Percentiles rank a stretch among this genome's conserved stretches.
These are phyloP conservation scores for Nakaseomyces bracarensis DNA, from an alignment of 1,139 yeast species.

Conservation along the genomic window DNA sequence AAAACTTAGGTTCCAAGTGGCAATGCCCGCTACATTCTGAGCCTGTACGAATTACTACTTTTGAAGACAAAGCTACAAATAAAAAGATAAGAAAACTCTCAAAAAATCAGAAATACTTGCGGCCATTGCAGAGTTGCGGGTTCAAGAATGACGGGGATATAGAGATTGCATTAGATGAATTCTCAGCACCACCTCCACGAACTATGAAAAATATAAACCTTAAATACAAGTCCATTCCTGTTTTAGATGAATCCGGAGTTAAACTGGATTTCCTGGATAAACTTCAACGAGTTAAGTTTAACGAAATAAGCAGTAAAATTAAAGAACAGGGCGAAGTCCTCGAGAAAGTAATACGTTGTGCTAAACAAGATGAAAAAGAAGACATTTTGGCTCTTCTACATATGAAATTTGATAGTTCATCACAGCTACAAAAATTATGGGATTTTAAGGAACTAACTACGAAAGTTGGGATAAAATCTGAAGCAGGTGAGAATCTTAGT, in stretches of 20 bases:
- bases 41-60: background rate
- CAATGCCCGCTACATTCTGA: constrained; percentile 79
- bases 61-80: constrained; percentile 31
- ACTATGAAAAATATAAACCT: constrained; percentile 30
- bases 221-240: constrained; percentile 32
- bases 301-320: constrained; percentile 19
- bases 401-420: background rate
- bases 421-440: constrained; percentile 28
- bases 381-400: constrained; percentile 2
- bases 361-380: constrained; percentile 6
- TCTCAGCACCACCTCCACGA: constrained; percentile 39
- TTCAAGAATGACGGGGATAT: constrained; percentile 60
- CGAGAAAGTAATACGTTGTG: constrained; percentile 19
- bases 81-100: constrained; percentile 35
- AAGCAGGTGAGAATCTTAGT: constrained; percentile 18
- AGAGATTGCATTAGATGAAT: constrained; percentile 43
- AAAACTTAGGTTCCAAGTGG: constrained; percentile 80
- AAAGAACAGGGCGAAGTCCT: constrained; percentile 26
- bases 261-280: constrained; percentile 64
- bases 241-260: constrained; percentile 62
- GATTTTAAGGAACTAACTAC: constrained; percentile 33
- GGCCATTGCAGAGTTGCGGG: constrained; percentile 49
- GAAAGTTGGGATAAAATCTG: constrained; percentile 8
- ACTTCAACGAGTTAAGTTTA: constrained; percentile 30
- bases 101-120: constrained; percentile 48